phyloP scores from a whole-genome alignment of 2,329 filamentous ascomycete genomes.

The Ascochyta fabae region DNA sequence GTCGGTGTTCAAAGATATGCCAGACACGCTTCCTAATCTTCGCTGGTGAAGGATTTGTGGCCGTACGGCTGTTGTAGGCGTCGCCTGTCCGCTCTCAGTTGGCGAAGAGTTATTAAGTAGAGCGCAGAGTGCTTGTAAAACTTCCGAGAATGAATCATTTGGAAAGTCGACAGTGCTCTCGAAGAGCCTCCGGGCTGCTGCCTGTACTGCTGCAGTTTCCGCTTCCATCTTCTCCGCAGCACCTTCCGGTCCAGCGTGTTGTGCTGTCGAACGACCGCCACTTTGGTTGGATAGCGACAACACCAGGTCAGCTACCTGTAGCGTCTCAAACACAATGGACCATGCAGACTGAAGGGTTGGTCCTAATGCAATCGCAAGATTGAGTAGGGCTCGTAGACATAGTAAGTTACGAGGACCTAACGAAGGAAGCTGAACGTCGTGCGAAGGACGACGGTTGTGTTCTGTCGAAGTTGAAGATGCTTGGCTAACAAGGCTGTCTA shows the following conservation, averaged over 20 bases:
- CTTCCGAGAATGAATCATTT: slow-evolving; percentile 77
- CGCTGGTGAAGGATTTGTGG: slow-evolving; percentile 46
- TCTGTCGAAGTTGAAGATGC: slow-evolving; percentile 61
- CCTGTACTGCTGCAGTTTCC: slow-evolving; percentile 88
- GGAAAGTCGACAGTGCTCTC: slow-evolving; percentile 94
- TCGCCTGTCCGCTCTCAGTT: slow-evolving; percentile 33
- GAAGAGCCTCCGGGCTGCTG: slow-evolving; percentile 82
- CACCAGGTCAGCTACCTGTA: slow-evolving; percentile 92
- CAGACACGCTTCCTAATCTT: slow-evolving; percentile 53
- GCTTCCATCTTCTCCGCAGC: slow-evolving; percentile 61
- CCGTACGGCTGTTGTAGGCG: slow-evolving; percentile 28
- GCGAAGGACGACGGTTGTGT: slow-evolving; percentile 64
- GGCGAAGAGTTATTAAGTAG: slow-evolving; percentile 60
- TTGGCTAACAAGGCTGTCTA: slow-evolving; percentile 71
- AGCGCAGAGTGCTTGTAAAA: slow-evolving; percentile 76
- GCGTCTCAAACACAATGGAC: slow-evolving; percentile 87
- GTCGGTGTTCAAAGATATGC: slow-evolving; percentile 49
- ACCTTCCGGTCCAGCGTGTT: slow-evolving; percentile 31
- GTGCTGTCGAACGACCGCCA: slow-evolving; percentile 25
- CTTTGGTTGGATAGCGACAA: slow-evolving; percentile 59
- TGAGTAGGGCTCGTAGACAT: slow-evolving; percentile 89
- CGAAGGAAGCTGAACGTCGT: slow-evolving; percentile 56
- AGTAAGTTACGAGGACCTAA: slow-evolving; percentile 89
- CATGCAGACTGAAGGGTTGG: slow-evolving; percentile 85
- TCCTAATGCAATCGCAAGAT: slow-evolving; percentile 91